Evolutionary conservation across 768 basidiomycete species (phyloP).

Genomic region (Tubosaeta brunneosetosa): DNA sequence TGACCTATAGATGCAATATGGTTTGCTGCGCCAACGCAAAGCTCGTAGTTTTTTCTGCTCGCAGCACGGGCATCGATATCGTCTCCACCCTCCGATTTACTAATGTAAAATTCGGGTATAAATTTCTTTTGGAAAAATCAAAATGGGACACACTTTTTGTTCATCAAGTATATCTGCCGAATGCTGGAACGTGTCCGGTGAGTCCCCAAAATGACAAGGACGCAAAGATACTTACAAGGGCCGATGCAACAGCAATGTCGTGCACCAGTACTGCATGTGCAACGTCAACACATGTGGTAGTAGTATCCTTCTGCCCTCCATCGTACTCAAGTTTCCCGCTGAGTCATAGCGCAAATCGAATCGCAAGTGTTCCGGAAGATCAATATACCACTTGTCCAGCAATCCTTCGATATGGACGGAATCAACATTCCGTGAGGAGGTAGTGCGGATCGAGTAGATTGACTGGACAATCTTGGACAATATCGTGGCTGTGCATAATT

Average conservation of each 20-base stretch:
- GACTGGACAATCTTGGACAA: constrained; percentile 64
- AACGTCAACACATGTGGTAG: constrained; percentile 67
- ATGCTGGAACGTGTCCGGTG: constrained; percentile 17
- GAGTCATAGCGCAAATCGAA: constrained; percentile 48
- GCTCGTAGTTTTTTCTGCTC: constrained; percentile 63
- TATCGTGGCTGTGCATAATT: constrained; percentile 50
- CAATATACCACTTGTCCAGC: constrained; percentile 72
- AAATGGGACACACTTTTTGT: constrained; percentile 35
- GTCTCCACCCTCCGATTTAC: constrained; percentile 39
- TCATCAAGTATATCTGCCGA: constrained; percentile 23
- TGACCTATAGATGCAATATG: constrained; percentile 68
- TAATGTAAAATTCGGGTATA: constrained; percentile 3
- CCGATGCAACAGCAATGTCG: constrained; percentile 67
- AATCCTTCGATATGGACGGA: constrained; percentile 52
- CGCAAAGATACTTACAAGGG: constrained; percentile 57
- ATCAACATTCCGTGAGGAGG: constrained; percentile 54
- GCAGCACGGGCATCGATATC: constrained; percentile 51
- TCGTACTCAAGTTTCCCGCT: constrained; percentile 25
- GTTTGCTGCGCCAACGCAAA: constrained; percentile 74
- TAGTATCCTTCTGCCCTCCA: constrained; percentile 32
- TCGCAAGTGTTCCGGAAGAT: constrained; percentile 63
- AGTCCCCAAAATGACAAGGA: neutral
- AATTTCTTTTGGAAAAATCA: neutral
- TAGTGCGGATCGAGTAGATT: constrained; percentile 63
- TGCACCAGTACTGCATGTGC: constrained; percentile 87